Conservation (phyloP, 163 green algal genomes). For the Scenedesmus sp. region DNA sequence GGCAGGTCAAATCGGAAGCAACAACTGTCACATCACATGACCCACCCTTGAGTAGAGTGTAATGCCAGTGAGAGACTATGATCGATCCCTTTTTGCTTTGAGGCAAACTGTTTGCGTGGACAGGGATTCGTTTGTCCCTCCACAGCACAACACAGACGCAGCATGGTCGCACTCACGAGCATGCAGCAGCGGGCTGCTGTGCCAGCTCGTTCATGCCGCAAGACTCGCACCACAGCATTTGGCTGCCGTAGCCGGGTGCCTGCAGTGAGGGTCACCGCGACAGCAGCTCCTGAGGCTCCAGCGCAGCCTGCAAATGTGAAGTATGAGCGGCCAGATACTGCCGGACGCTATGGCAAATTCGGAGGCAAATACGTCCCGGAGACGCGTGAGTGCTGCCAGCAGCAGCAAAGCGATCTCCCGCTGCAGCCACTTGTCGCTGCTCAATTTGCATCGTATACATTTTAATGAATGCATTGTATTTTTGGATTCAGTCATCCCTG, state of each 20-base stretch:
- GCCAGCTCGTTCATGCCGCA: neutral
- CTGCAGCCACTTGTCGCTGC: neutral
- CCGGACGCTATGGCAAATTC: conserved; percentile 56
- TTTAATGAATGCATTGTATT: neutral
- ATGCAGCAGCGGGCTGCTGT: conserved; percentile 19
- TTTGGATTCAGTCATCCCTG: conserved; percentile 81
- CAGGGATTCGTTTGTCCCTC: neutral
- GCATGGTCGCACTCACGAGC: neutral
- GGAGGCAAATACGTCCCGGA: conserved; percentile 97
- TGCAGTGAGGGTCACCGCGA: neutral
- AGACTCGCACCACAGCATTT: neutral
- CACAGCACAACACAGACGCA: conserved; percentile 11
- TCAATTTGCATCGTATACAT: neutral
- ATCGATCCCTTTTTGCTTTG: neutral
- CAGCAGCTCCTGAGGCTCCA: conserved; percentile 36
- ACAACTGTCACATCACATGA: neutral
- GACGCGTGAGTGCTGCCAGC: conserved; percentile 69
- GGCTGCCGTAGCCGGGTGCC: neutral
- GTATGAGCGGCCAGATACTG: conserved; percentile 25
- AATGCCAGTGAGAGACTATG: neutral
- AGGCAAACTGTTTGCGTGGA: neutral
- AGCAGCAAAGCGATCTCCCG: neutral
- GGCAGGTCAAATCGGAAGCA: neutral
- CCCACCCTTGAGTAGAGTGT: neutral
- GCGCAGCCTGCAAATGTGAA: conserved; percentile 10